Evolutionary conservation across 805 yeast species (phyloP).

Genomic region (Kluyveromyces siamensis): DNA sequence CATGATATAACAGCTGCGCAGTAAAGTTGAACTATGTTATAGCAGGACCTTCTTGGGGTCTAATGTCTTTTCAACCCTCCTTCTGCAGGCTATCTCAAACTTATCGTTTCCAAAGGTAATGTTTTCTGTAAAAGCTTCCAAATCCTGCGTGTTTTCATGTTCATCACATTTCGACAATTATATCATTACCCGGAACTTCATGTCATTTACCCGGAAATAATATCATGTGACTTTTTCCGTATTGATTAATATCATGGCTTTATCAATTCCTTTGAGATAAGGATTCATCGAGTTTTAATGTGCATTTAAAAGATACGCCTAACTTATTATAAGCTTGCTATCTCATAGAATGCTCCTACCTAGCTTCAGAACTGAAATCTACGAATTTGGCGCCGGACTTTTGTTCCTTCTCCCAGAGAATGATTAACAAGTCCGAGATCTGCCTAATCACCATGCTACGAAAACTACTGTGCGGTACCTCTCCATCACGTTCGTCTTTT

Average conservation of each 20-base stretch:
- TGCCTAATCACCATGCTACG: no score
- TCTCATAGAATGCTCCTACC: no score
- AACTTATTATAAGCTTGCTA: no score
- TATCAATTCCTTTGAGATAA: no score
- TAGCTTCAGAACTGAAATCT: no score
- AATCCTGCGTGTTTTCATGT: neutral
- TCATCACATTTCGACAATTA: neutral
- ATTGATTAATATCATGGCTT: neutral
- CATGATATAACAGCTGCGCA: neutral
- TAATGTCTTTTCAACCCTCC: no score
- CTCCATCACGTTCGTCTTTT: neutral
- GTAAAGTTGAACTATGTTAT: neutral
- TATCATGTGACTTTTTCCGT: neutral
- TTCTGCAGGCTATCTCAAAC: neutral
- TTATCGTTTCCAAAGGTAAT: neutral
- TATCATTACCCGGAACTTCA: neutral
- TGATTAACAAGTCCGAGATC: no score
- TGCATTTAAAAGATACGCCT: no score
- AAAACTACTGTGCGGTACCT: no score
- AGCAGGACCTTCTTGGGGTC: no score
- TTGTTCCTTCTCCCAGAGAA: no score
- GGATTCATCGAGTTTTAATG: neutral
- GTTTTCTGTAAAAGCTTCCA: neutral
- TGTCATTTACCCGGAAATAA: neutral
- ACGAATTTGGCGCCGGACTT: no score